A percentile compares a stretch with the other conserved stretches of the same genome.
Evolutionary conservation across 2,329 filamentous ascomycete genomes (phyloP).

Genomic region (Monosporascus sp.): DNA sequence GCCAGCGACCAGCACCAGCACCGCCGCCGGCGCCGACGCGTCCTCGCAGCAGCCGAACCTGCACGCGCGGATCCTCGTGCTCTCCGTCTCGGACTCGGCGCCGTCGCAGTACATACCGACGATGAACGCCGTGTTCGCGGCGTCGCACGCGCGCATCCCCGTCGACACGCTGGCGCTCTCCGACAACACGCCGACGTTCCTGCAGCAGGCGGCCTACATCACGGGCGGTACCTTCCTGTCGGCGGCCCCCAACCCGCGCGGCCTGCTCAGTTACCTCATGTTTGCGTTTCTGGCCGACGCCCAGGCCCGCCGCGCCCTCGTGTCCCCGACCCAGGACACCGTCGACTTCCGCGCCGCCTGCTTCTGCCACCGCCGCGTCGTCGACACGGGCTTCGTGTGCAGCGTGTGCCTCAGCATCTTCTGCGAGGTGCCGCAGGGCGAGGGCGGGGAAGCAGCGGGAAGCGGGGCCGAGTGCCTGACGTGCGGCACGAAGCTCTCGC

Average conservation of each 20-base stretch:
- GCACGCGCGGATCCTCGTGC: constrained; percentile 78
- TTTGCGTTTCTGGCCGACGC: constrained; percentile 76
- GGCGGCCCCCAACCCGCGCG: constrained; percentile 52
- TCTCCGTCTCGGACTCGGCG: constrained; percentile 82
- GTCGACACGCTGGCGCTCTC: constrained; percentile 88
- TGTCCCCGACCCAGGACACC: constrained; percentile 74
- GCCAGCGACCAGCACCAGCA: constrained; percentile 19
- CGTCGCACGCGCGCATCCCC: constrained; percentile 79
- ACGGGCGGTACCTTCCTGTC: constrained; percentile 53
- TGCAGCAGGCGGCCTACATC: constrained; percentile 79
- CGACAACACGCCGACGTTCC: constrained; percentile 81
- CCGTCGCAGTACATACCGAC: constrained; percentile 94
- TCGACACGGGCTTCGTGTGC: constrained; percentile 92
- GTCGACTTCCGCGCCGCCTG: constrained; percentile 98
- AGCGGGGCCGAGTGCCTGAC: constrained; percentile 66
- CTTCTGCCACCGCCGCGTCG: constrained; percentile 88
- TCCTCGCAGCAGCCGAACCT: constrained; percentile 42
- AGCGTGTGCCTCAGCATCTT: constrained; percentile 96
- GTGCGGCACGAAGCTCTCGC: constrained; percentile 72
- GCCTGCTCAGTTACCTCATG: constrained; percentile 89
- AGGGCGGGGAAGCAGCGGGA: background rate
- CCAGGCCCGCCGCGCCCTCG: constrained; percentile 54
- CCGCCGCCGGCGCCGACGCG: constrained; percentile 23
- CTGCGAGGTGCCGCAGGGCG: constrained; percentile 57
- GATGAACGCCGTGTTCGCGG: constrained; percentile 98